Evolutionary conservation across 495 filamentous ascomycete species (phyloP).

Genomic region (Talaromyces thailandensis): DNA sequence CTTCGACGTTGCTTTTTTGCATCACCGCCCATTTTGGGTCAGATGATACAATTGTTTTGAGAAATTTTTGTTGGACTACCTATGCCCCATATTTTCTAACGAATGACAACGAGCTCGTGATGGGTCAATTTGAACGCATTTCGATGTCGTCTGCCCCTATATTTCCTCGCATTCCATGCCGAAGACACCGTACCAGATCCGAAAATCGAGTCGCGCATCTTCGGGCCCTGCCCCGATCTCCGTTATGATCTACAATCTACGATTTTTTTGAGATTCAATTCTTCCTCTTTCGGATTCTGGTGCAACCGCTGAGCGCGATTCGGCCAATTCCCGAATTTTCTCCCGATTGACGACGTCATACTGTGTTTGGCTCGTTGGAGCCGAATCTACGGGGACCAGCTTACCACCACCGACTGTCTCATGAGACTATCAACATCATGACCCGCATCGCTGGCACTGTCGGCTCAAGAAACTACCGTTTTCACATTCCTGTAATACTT

Average conservation of each 20-base stretch:
- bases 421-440: constrained; percentile 1
- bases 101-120: background rate
- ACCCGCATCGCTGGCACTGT: background rate
- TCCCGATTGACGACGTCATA: background rate
- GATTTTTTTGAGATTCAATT: background rate
- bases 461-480: background rate
- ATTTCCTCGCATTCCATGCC: background rate
- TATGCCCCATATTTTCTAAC: background rate
- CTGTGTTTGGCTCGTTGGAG: background rate
- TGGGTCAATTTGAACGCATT: background rate
- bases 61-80: background rate
- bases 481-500: constrained; percentile 8
- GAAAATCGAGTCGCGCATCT: background rate
- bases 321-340: background rate
- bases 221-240: background rate
- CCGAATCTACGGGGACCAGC: background rate
- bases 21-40: background rate
- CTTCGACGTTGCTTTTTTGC: constrained; percentile 10
- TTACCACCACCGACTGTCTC: background rate
- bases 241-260: background rate
- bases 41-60: background rate
- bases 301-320: background rate
- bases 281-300: background rate
- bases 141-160: background rate
- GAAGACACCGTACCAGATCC: background rate